Conservation (phyloP, 805 yeast species). For the Ogataea salicorniae region DNA sequence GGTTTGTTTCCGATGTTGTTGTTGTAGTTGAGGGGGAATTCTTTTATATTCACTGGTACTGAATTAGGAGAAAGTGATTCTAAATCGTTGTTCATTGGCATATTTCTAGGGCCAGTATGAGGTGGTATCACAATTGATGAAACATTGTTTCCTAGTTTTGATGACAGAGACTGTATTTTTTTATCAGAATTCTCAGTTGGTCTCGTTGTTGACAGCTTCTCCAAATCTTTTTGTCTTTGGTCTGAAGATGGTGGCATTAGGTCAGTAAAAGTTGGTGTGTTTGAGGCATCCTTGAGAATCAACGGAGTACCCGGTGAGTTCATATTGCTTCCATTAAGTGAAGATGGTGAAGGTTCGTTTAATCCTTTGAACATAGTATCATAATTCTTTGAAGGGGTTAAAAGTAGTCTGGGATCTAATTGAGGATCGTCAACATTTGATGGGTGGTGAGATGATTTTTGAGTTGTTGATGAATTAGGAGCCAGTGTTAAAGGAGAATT, state of each 20-base stretch:
- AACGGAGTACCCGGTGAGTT: conserved; percentile 23
- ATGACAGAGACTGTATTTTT: neutral
- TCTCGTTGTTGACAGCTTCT: neutral
- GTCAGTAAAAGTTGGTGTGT: conserved; percentile 19
- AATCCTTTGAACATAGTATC: conserved; percentile 12
- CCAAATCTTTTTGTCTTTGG: neutral
- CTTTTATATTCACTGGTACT: too few species aligned
- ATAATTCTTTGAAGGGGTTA: conserved; percentile 19
- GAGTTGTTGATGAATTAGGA: neutral
- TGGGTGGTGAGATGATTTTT: neutral
- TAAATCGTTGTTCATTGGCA: too few species aligned
- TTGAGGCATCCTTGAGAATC: conserved; percentile 15
- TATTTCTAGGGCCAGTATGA: too few species aligned
- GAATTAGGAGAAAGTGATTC: too few species aligned
- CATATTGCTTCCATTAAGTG: conserved; percentile 9
- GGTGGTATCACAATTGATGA: too few species aligned
- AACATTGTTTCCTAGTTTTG: neutral
- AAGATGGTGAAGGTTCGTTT: conserved; percentile 4
- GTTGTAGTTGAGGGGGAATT: too few species aligned
- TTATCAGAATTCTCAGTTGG: neutral
- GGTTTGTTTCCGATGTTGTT: too few species aligned
- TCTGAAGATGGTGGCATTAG: conserved; percentile 7
- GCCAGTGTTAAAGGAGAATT: neutral
- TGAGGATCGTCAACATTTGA: neutral
- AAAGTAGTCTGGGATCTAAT: conserved; percentile 1